A percentile compares a stretch with the other conserved stretches of the same genome.
Conservation (phyloP, 2,329 filamentous ascomycete species). For the Allantophomopsis lycopodina region DNA sequence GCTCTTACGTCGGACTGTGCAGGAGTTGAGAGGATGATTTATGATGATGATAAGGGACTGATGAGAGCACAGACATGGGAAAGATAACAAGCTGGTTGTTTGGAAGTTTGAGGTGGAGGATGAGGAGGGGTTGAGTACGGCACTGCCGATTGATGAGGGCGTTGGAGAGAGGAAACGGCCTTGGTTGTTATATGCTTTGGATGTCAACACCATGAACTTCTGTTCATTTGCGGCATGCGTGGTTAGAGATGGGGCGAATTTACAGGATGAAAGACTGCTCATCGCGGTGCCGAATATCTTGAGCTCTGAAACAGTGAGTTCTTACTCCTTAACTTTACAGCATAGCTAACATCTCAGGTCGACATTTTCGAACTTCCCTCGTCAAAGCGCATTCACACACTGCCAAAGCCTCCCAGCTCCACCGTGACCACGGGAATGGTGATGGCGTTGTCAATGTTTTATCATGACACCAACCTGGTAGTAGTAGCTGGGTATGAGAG, state of each 20-base stretch:
- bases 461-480: conserved; percentile 34
- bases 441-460: conserved; percentile 63
- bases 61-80: conserved; percentile 53
- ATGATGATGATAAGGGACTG: background rate
- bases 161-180: conserved; percentile 43
- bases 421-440: conserved; percentile 58
- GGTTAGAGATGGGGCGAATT: background rate
- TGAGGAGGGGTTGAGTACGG: conserved; percentile 50
- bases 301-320: conserved; percentile 51
- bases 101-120: conserved; percentile 59
- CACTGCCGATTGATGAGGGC: conserved; percentile 54
- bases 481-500: conserved; percentile 76
- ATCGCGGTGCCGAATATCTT: conserved; percentile 73
- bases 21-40: background rate
- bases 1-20: background rate
- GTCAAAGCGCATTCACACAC: conserved; percentile 50
- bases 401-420: conserved; percentile 25
- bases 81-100: conserved; percentile 74
- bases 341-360: conserved; percentile 26
- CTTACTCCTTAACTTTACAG: conserved; percentile 3
- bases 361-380: conserved; percentile 76
- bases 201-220: conserved; percentile 92
- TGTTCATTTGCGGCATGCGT: conserved; percentile 56
- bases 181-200: conserved; percentile 72
- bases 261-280: conserved; percentile 32